These are phyloP conservation scores for Lipomyces japonicus DNA, from an alignment of 805 yeast genomes.

Conservation along the genomic window DNA sequence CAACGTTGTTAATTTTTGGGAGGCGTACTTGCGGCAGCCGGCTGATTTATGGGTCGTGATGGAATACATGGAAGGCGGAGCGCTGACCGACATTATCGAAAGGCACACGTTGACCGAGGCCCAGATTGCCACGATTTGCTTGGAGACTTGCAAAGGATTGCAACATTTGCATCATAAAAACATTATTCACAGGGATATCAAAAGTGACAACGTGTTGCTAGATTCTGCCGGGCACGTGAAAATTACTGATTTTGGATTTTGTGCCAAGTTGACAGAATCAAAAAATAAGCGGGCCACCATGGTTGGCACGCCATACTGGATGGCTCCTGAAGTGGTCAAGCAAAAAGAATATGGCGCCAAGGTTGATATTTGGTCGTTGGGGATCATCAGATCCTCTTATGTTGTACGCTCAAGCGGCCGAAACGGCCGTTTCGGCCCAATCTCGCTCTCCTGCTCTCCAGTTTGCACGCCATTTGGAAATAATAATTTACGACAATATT, in stretches of 20 bases:
- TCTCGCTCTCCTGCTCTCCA: too few relatives aligned
- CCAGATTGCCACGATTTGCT: slow-evolving; percentile 88
- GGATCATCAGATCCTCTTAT: too few relatives aligned
- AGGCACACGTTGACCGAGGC: slow-evolving; percentile 77
- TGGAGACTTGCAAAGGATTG: slow-evolving; percentile 85
- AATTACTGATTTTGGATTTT: slow-evolving; percentile 89
- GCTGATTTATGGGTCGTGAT: slow-evolving; percentile 96
- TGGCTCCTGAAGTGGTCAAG: slow-evolving; percentile 84
- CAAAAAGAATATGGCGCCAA: slow-evolving; percentile 78
- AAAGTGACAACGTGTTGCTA: slow-evolving; percentile 87
- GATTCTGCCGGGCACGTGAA: slow-evolving; percentile 82
- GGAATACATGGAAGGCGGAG: slow-evolving; percentile 99
- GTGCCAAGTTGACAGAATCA: slow-evolving; percentile 74
- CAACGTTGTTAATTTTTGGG: slow-evolving; percentile 91
- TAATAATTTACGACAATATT: too few relatives aligned
- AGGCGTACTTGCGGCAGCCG: slow-evolving; percentile 75
- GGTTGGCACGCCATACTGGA: slow-evolving; percentile 90
- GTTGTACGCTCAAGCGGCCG: too few relatives aligned
- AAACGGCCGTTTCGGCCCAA: too few relatives aligned
- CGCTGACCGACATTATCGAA: slow-evolving; percentile 91
- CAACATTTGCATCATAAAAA: slow-evolving; percentile 88
- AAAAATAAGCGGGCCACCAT: slow-evolving; percentile 72
- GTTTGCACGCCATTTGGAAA: too few relatives aligned
- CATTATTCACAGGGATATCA: slow-evolving; percentile 94
- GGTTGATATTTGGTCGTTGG: slow-evolving; percentile 79